Evolutionary conservation across 2,329 filamentous ascomycete genomes (phyloP).

Genomic region (Fusarium nanum): DNA sequence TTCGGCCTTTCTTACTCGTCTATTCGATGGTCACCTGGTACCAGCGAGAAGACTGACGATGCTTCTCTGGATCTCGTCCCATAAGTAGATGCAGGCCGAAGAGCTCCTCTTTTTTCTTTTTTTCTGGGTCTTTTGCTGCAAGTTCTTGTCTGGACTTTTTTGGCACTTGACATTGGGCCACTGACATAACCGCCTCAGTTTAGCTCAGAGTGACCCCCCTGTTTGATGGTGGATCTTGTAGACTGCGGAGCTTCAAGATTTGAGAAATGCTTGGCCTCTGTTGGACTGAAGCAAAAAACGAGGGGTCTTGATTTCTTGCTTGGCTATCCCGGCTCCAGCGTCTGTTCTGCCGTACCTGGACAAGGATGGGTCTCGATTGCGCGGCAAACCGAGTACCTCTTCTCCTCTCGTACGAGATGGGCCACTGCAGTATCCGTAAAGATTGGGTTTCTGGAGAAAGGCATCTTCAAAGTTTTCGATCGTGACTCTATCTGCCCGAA

Average conservation of each 20-base stretch:
- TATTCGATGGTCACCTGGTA: slow-evolving; percentile 14
- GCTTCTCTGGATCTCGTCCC: slow-evolving; percentile 32
- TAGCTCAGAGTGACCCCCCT: slow-evolving; percentile 24
- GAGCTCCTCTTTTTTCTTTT: slow-evolving; percentile 26
- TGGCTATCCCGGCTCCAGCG: slow-evolving; percentile 38
- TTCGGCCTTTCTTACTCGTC: slow-evolving; percentile 15
- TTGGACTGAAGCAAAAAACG: slow-evolving; percentile 19
- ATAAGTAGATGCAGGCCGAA: slow-evolving; percentile 1
- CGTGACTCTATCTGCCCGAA: background rate
- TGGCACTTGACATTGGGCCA: slow-evolving; percentile 27
- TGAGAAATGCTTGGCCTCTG: slow-evolving; percentile 38
- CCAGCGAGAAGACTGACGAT: slow-evolving; percentile 27
- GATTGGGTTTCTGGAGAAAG: background rate
- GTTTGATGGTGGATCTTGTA: slow-evolving; percentile 40
- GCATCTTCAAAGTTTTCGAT: background rate
- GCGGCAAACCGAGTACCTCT: slow-evolving; percentile 12
- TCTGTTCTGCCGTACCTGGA: slow-evolving; percentile 34
- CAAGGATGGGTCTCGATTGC: slow-evolving; percentile 14
- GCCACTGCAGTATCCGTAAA: background rate
- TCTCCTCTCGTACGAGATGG: slow-evolving; percentile 2
- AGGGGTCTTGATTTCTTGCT: slow-evolving; percentile 38
- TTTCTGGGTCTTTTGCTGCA: slow-evolving; percentile 15
- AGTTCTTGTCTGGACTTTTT: slow-evolving; percentile 8
- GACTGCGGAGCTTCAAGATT: slow-evolving; percentile 35
- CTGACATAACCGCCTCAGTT: slow-evolving; percentile 37